phyloP scores from a whole-genome alignment of 495 filamentous ascomycete species.

The Penicillium diatomitis region DNA sequence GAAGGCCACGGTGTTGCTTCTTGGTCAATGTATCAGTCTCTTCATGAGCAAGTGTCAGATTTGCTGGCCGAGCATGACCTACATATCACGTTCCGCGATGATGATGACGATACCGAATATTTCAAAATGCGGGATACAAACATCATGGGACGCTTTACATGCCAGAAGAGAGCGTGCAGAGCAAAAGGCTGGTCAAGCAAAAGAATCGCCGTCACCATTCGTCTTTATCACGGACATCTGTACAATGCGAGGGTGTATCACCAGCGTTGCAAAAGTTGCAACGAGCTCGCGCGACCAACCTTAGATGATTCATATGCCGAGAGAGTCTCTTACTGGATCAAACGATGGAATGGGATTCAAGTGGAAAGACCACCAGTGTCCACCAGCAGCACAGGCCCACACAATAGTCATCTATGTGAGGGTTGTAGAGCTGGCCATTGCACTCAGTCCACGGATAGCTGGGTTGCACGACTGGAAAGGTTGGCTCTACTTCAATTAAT shows the following conservation, averaged over 20 bases:
- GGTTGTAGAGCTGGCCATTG: slow-evolving; percentile 43
- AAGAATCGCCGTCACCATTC: slow-evolving; percentile 37
- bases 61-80: slow-evolving; percentile 21
- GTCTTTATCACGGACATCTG: slow-evolving; percentile 25
- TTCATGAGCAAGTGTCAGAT: slow-evolving; percentile 28
- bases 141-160: slow-evolving; percentile 27
- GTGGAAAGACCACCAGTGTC: slow-evolving; percentile 17
- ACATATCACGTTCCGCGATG: slow-evolving; percentile 5
- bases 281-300: slow-evolving; percentile 20
- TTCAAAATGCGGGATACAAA: slow-evolving; percentile 10
- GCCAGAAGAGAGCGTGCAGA: slow-evolving; percentile 7
- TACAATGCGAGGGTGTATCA: slow-evolving; percentile 46
- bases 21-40: slow-evolving; percentile 32
- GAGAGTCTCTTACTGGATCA: slow-evolving; percentile 40
- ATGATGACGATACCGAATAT: slow-evolving; percentile 2
- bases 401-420: slow-evolving; percentile 35
- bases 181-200: slow-evolving; percentile 28
- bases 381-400: slow-evolving; percentile 26
- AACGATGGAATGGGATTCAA: slow-evolving; percentile 39
- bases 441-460: neutral
- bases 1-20: too few species aligned
- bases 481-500: neutral
- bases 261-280: slow-evolving; percentile 34
- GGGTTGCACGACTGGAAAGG: neutral
- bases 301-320: slow-evolving; percentile 37